Percentiles rank a stretch among this genome's conserved stretches.
Conservation (phyloP, 495 filamentous ascomycete genomes). For the Lophiotrema nucula region DNA sequence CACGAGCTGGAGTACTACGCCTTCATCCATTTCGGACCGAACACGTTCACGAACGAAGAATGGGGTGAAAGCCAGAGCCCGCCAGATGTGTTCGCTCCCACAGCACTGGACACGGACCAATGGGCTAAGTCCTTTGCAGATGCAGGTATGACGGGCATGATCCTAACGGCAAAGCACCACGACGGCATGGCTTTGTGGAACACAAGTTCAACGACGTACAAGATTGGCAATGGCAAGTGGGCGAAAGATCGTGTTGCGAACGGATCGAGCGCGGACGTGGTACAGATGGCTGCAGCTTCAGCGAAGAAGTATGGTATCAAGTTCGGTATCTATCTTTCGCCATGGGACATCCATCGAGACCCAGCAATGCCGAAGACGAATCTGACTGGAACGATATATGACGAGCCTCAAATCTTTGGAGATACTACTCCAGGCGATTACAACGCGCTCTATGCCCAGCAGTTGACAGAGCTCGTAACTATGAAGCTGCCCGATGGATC, state of each 20-base stretch:
- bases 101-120: slow-evolving; percentile 1
- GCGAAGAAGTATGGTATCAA: slow-evolving; percentile 2
- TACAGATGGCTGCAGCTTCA: background rate
- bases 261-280: background rate
- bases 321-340: slow-evolving; percentile 1
- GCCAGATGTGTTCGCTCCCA: slow-evolving; percentile 4
- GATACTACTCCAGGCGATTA: background rate
- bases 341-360: slow-evolving; percentile 4
- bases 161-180: slow-evolving; percentile 8
- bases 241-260: background rate
- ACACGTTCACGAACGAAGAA: slow-evolving; percentile 8
- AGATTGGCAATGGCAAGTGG: background rate
- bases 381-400: background rate
- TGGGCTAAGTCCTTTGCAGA: slow-evolving; percentile 4
- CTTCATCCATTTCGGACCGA: slow-evolving; percentile 2
- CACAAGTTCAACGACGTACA: background rate
- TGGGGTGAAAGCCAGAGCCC: slow-evolving; percentile 5
- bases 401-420: slow-evolving; percentile 5
- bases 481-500: background rate
- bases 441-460: background rate
- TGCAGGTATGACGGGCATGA: background rate
- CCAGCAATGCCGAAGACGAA: background rate
- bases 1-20: background rate
- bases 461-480: background rate
- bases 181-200: slow-evolving; percentile 4